These are phyloP conservation scores for Hsuehochloa calcarea DNA, from an alignment of 176 grass and related monocot species.

Conservation along the genomic window DNA sequence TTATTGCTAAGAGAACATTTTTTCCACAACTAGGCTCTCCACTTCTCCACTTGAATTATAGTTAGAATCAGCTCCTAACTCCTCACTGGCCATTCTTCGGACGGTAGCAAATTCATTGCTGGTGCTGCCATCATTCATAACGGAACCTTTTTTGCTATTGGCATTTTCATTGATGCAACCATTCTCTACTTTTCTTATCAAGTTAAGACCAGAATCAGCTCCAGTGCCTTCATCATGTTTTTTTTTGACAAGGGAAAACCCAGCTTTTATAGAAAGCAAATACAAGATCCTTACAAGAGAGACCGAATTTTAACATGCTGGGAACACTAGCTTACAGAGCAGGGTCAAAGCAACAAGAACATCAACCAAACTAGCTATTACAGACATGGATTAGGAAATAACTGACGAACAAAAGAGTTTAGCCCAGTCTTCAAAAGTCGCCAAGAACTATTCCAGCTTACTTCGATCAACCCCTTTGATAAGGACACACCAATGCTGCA, in stretches of 20 bases:
- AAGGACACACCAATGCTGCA: no score
- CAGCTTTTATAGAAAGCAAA: no score
- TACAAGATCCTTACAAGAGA: no score
- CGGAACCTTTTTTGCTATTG: background rate
- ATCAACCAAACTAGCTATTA: no score
- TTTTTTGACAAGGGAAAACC: no score
- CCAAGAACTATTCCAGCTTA: no score
- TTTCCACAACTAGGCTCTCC: background rate
- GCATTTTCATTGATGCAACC: background rate
- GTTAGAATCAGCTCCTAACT: background rate
- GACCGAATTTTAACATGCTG: no score
- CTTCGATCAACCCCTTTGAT: no score
- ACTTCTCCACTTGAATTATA: background rate
- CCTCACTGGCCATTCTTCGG: background rate
- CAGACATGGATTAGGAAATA: rapidly evolving
- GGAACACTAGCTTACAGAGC: no score
- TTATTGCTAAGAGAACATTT: background rate
- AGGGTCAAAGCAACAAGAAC: rapidly evolving
- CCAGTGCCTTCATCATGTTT: background rate
- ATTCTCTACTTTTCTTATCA: background rate
- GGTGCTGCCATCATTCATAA: background rate
- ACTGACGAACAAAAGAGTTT: no score
- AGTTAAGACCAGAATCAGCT: background rate
- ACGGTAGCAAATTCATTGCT: background rate
- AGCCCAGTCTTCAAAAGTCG: no score